Evolutionary conservation across 192 early-diverging fungal species (phyloP).

Genomic region (Rhizophagus sp.): DNA sequence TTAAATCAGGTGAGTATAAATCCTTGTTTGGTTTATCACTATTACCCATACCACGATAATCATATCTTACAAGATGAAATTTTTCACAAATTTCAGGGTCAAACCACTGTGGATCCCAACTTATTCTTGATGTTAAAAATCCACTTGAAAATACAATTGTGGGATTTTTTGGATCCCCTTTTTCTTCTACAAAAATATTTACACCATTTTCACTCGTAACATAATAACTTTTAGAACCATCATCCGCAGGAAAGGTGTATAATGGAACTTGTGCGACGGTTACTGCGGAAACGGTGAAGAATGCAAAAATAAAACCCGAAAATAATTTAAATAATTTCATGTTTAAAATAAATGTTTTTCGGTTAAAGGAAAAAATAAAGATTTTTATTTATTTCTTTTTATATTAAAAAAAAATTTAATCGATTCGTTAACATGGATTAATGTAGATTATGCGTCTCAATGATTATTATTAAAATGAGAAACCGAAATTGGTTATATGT

Average conservation of each 20-base stretch:
- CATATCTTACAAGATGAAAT: constrained; percentile 4
- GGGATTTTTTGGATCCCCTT: neutral
- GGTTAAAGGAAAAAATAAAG: too few species aligned
- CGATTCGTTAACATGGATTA: too few species aligned
- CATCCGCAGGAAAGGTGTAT: neutral
- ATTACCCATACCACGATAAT: constrained; percentile 2
- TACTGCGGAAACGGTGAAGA: neutral
- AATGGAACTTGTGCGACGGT: neutral
- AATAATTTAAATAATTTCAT: too few species aligned
- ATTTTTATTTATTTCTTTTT: too few species aligned
- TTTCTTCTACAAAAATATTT: neutral
- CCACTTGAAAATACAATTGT: neutral
- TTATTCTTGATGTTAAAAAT: neutral
- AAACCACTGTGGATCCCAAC: neutral
- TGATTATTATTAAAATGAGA: too few species aligned
- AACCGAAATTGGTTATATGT: too few species aligned
- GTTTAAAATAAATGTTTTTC: too few species aligned
- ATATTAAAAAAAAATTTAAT: too few species aligned
- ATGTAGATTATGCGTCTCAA: too few species aligned
- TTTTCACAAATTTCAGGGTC: neutral
- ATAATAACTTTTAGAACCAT: neutral
- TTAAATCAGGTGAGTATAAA: neutral
- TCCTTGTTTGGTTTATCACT: neutral
- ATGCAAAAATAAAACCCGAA: neutral
- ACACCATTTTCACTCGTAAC: neutral